Conservation (phyloP, 495 filamentous ascomycete genomes). For the Margaritispora aquatica region DNA sequence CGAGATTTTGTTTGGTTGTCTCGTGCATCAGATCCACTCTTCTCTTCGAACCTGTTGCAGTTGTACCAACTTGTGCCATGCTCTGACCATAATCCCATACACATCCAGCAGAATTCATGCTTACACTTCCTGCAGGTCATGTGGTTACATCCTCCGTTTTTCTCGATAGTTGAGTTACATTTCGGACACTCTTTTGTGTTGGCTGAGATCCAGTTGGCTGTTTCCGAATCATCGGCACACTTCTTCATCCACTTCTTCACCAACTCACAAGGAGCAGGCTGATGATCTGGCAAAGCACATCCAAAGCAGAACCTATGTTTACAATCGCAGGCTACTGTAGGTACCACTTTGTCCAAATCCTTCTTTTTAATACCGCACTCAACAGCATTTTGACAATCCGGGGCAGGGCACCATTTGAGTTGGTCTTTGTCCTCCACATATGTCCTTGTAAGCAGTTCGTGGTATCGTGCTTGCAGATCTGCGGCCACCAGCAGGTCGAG, state of each 20-base stretch:
- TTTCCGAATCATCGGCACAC: constrained; percentile 97
- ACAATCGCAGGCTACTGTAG: constrained; percentile 81
- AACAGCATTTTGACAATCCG: constrained; percentile 87
- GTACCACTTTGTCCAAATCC: constrained; percentile 77
- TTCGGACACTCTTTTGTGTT: constrained; percentile 98
- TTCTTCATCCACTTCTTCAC: constrained; percentile 98
- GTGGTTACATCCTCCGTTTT: constrained; percentile 98
- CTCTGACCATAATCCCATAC: constrained; percentile 97
- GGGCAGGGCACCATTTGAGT: constrained; percentile 95
- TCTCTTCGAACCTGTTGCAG: constrained; percentile 95
- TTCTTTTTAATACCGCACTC: constrained; percentile 83
- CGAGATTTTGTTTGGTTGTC: constrained; percentile 87
- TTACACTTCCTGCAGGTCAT: constrained; percentile 99
- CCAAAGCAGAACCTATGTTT: constrained; percentile 90
- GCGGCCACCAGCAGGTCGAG: constrained; percentile 73
- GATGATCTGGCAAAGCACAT: constrained; percentile 88
- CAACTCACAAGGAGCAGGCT: constrained; percentile 82
- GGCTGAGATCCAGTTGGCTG: constrained; percentile 98
- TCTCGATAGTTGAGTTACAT: constrained; percentile 95
- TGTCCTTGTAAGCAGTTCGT: constrained; percentile 80
- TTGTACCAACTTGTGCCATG: constrained; percentile 99
- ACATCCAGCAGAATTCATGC: constrained; percentile 99
- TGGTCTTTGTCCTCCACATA: constrained; percentile 96
- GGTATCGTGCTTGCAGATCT: constrained; percentile 72
- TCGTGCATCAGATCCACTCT: constrained; percentile 81